Percentiles rank a stretch among this genome's conserved stretches.
Conservation (phyloP, 2,329 filamentous ascomycete genomes). For the Triangularia setosa region DNA sequence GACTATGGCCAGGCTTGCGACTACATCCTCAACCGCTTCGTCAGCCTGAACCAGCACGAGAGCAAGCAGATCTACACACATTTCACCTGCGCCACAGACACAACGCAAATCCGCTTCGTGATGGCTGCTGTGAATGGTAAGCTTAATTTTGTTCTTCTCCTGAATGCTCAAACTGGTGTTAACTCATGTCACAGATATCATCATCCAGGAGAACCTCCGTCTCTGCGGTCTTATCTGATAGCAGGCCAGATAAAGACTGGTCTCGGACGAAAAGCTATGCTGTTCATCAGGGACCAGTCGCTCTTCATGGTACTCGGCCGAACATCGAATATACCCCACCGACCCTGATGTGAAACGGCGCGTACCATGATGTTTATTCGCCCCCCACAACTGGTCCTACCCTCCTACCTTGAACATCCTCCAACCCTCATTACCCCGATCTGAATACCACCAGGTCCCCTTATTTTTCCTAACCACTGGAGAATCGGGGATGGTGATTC, state of each 20-base stretch:
- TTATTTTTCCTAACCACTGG: not conserved
- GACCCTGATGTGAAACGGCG: conserved; percentile 5
- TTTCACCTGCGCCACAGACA: conserved; percentile 98
- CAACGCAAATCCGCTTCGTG: conserved; percentile 98
- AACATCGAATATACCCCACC: conserved; percentile 7
- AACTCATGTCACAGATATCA: conserved; percentile 71
- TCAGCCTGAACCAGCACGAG: conserved; percentile 97
- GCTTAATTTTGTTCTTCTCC: conserved; percentile 29
- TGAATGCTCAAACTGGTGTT: conserved; percentile 30
- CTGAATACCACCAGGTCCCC: not conserved
- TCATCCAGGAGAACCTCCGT: conserved; percentile 98
- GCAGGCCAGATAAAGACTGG: conserved; percentile 3
- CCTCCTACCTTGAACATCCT: not conserved
- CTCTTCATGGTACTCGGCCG: conserved; percentile 1
- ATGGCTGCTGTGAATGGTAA: conserved; percentile 98
- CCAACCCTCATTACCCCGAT: not conserved
- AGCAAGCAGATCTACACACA: conserved; percentile 99
- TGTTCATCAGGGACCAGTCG: not conserved
- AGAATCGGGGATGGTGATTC: not conserved
- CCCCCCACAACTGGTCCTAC: not conserved
- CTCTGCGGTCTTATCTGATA: conserved; percentile 92
- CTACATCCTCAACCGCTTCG: conserved; percentile 98
- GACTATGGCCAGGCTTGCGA: conserved; percentile 96
- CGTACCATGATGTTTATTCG: conserved; percentile 4
- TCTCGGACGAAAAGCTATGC: not conserved